Percentiles rank a stretch among this genome's conserved stretches.
Evolutionary conservation across 2,329 filamentous ascomycete genomes (phyloP).

Genomic region (Scedosporium dehoogii): DNA sequence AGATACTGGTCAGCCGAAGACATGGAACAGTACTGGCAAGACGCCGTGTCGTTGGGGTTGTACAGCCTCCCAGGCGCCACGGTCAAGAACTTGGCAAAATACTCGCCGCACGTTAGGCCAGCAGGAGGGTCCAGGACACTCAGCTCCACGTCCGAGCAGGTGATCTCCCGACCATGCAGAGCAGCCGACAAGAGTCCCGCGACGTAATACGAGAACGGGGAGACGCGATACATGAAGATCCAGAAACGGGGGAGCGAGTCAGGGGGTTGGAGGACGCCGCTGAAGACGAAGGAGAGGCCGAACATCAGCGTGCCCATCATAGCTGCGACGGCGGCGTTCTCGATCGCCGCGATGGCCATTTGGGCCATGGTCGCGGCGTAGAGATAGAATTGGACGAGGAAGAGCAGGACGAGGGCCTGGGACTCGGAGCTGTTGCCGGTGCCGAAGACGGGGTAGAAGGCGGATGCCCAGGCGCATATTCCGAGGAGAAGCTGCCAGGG

Average conservation of each 20-base stretch:
- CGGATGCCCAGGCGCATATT: too few relatives aligned
- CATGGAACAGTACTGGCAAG: background rate
- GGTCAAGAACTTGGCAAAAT: background rate
- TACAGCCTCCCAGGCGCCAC: background rate
- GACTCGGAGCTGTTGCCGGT: too few relatives aligned
- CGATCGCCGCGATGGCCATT: too few relatives aligned
- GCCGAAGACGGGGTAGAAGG: too few relatives aligned
- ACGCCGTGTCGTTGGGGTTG: background rate
- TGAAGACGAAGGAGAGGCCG: too few relatives aligned
- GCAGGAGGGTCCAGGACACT: background rate
- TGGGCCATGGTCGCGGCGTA: too few relatives aligned
- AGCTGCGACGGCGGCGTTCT: too few relatives aligned
- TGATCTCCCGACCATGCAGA: background rate
- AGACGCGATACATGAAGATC: too few relatives aligned
- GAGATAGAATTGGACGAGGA: constrained; percentile 18
- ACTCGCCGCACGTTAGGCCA: background rate
- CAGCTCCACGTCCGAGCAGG: background rate
- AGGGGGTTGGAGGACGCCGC: background rate
- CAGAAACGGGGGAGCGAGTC: background rate
- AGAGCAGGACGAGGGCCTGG: constrained; percentile 46
- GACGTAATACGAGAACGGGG: background rate
- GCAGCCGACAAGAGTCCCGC: background rate
- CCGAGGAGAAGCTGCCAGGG: too few relatives aligned
- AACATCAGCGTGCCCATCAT: too few relatives aligned
- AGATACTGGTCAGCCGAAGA: background rate